Percentiles rank a stretch among this genome's conserved stretches.
These are phyloP conservation scores for Bothia castanella DNA, from an alignment of 1,284 basidiomycete genomes.

Conservation along the genomic window DNA sequence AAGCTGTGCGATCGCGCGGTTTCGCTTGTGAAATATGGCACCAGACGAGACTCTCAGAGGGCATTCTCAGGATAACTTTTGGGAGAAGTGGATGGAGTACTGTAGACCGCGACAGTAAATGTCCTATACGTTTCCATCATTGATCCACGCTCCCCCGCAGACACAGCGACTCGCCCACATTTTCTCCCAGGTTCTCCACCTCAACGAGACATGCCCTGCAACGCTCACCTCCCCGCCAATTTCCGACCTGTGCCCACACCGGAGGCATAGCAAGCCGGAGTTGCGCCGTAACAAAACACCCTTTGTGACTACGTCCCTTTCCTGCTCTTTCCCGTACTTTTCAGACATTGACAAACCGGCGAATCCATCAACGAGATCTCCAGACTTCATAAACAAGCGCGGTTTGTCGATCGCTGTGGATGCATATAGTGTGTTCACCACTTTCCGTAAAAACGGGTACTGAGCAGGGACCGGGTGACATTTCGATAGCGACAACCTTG, in stretches of 20 bases:
- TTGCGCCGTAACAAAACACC: constrained; percentile 41
- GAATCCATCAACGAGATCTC: constrained; percentile 61
- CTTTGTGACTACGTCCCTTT: constrained; percentile 62
- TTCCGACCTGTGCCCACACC: constrained; percentile 59
- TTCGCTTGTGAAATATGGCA: too few species aligned
- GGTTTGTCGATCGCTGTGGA: constrained; percentile 56
- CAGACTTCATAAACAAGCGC: constrained; percentile 64
- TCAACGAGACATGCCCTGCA: constrained; percentile 36
- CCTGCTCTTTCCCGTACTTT: constrained; percentile 37
- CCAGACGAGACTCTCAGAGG: too few species aligned
- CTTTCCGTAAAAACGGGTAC: constrained; percentile 38
- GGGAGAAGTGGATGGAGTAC: constrained; percentile 19
- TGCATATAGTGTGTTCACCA: constrained; percentile 45
- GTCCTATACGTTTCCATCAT: constrained; percentile 18
- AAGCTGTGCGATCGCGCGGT: too few species aligned
- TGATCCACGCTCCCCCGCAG: constrained; percentile 64
- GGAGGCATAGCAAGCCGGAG: constrained; percentile 45
- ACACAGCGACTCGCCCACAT: constrained; percentile 57
- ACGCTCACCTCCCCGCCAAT: constrained; percentile 32
- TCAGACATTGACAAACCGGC: constrained; percentile 34
- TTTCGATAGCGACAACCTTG: constrained; percentile 48
- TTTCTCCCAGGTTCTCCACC: constrained; percentile 62
- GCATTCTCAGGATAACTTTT: too few species aligned
- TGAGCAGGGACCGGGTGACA: constrained; percentile 51
- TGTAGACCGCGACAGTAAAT: constrained; percentile 10